Percentiles rank a stretch among this genome's conserved stretches.
Evolutionary conservation across 2,329 filamentous ascomycete species (phyloP).

Genomic region (Colletotrichum neosansevieriae): DNA sequence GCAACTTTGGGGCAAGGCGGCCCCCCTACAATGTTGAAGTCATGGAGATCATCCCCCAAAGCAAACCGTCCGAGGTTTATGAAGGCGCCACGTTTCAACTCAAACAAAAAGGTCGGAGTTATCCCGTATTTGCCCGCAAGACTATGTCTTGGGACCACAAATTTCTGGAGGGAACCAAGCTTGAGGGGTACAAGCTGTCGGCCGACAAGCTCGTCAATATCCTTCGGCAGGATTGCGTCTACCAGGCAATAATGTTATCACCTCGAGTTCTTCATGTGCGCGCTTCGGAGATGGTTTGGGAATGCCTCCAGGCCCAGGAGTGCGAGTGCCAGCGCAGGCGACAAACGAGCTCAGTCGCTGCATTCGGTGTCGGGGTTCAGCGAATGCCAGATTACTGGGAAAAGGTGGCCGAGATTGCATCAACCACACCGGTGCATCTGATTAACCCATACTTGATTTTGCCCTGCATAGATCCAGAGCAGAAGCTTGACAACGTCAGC

Average conservation of each 20-base stretch:
- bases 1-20: neutral
- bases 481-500: neutral
- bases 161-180: neutral
- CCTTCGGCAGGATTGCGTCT: neutral
- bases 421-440: neutral
- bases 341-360: neutral
- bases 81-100: neutral
- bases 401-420: neutral
- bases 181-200: no score
- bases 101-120: neutral
- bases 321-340: slow-evolving; percentile 18
- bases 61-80: no score
- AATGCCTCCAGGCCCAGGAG: neutral
- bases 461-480: neutral
- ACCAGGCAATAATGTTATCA: slow-evolving; percentile 17
- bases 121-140: slow-evolving; percentile 4
- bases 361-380: neutral
- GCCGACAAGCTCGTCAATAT: no score
- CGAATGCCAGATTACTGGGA: neutral
- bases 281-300: slow-evolving; percentile 20
- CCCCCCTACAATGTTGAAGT: neutral
- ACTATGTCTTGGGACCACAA: neutral
- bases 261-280: slow-evolving; percentile 16
- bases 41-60: neutral
- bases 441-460: neutral